Base-by-base conservation (phyloP, 1,284 basidiomycete species). In the Tylopilus sp. region DNA sequence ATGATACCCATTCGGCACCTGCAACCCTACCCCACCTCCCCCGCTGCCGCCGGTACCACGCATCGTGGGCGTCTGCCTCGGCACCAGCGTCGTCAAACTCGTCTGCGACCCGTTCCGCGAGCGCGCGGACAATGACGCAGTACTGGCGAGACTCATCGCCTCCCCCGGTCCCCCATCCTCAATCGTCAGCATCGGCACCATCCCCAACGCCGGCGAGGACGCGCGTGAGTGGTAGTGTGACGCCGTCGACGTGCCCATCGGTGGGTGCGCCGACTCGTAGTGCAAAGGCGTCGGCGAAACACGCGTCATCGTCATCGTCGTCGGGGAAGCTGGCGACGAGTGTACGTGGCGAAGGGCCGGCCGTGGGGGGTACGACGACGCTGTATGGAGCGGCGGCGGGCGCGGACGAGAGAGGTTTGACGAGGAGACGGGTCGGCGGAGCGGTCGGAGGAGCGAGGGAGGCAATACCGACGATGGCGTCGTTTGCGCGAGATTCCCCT, bases 41-140 rank as follows among this genome's bases (percentile, higher is more conserved):
- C 25, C 25, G 25, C 25, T 7, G 25, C 25, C 68, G 13, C 70
- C 74, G 48, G 64, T 69, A 15, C 63, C 57, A 48, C 74, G 68
- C 56, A 70, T 72, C 28, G 73, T 59, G 2, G 71, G 65, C 10
- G 51, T 57, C 50, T 72, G 75, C 44, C 79, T 71, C 37, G 82
- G 74, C 34, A 73, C 67, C 45, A 77, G 59, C 37, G 70, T 73
- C 39, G 78, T 72, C 26, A 86, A 60, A 59, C 77, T 86, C 63
- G 81, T 74, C 61, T 82, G 77, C 1, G 84, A 86, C 7, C 74
- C 74, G 54, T 84, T 86, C 54, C 81, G 71, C 54, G 84, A 86
- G 23, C 84, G 77, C 44, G 79, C 68, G 6, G 65, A 65, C 47
- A 72, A 54, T 34, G 25, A 25, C 25, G 25, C 25, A 5, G 25